Evolutionary conservation across 305 asterid species (phyloP).

Genomic region (Fraxinus angustifolia): DNA sequence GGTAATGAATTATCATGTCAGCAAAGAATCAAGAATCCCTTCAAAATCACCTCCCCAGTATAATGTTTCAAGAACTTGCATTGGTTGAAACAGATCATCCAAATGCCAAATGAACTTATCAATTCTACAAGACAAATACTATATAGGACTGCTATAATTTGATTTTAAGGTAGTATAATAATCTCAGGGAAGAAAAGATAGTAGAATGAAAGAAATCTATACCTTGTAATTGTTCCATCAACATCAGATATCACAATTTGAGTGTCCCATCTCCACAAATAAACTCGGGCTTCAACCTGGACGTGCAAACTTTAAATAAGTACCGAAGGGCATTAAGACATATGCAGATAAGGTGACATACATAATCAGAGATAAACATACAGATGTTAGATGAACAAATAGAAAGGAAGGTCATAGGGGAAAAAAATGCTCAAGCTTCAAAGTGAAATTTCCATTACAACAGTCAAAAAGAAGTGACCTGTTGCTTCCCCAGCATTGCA

Average conservation of each 20-base stretch:
- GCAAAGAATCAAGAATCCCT: neutral
- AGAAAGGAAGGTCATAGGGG: neutral
- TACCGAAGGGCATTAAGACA: neutral
- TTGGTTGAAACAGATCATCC: neutral
- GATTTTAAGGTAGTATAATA: neutral
- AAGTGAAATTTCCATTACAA: neutral
- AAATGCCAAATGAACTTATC: neutral
- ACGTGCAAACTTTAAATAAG: constrained; percentile 23
- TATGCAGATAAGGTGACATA: neutral
- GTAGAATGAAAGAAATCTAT: constrained; percentile 19
- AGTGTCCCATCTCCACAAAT: constrained; percentile 88
- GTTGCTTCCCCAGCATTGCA: constrained; percentile 83
- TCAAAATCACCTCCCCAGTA: neutral
- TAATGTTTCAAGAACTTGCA: neutral
- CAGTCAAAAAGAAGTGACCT: constrained; percentile 41
- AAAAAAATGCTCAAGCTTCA: neutral
- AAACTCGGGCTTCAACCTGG: constrained; percentile 88
- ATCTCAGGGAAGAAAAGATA: neutral
- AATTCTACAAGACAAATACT: neutral
- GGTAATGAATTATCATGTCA: neutral
- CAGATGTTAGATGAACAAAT: neutral
- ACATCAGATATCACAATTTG: constrained; percentile 91
- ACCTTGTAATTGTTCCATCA: constrained; percentile 97
- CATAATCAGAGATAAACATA: neutral
- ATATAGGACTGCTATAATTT: neutral